A percentile compares a stretch with the other conserved stretches of the same genome.
These are phyloP conservation scores for Ophiorrhiza pumila DNA, from an alignment of 257 asterid genomes.

Conservation along the genomic window DNA sequence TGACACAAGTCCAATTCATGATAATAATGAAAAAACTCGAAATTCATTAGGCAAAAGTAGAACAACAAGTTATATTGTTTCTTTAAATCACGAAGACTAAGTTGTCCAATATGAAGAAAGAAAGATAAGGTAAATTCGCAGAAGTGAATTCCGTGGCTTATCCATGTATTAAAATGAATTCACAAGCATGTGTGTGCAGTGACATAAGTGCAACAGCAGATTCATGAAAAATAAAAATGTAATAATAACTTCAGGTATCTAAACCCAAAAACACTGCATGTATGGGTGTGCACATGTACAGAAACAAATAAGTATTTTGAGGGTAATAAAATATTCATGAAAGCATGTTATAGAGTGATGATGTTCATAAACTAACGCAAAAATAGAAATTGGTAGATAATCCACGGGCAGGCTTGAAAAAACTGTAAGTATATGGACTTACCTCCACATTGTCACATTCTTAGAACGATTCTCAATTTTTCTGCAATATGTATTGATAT, in stretches of 20 bases:
- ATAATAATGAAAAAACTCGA: not conserved
- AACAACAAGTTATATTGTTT: not conserved
- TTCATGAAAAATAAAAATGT: not conserved
- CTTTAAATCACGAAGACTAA: not conserved
- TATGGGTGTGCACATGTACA: too few species aligned
- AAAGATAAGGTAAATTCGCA: not conserved
- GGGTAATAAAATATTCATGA: not conserved
- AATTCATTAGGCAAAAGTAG: not conserved
- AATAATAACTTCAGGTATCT: not conserved
- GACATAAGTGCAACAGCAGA: not conserved
- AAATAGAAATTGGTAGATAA: not conserved
- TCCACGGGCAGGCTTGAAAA: not conserved
- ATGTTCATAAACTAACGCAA: not conserved
- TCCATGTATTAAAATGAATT: not conserved
- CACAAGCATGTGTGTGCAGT: not conserved
- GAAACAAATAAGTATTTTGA: not conserved
- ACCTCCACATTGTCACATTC: constrained; percentile 60
- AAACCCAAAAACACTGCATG: not conserved
- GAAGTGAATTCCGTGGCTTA: not conserved
- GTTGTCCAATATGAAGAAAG: not conserved
- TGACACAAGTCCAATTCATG: constrained; percentile 11
- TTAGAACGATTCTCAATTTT: constrained; percentile 51
- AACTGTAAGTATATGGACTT: constrained; percentile 1
- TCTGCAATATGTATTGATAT: constrained; percentile 47
- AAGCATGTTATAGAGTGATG: not conserved